Evolutionary conservation across 345 rosid genomes (phyloP).

Genomic region (Microcos paniculata): DNA sequence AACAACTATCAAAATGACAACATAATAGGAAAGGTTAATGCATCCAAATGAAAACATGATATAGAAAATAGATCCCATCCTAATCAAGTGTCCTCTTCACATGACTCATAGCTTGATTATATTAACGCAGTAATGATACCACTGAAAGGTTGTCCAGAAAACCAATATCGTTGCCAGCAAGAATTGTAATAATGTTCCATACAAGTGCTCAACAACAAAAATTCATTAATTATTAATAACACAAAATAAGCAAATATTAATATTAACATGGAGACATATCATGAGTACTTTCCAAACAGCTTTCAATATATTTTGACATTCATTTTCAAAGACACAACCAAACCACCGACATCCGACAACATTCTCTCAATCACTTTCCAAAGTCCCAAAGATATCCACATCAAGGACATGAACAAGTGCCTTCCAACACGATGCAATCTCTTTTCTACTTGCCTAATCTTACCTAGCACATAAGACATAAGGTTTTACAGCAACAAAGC

Average conservation of each 20-base stretch:
- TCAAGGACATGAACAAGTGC: neutral
- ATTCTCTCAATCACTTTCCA: neutral
- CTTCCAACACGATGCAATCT: neutral
- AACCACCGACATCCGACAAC: neutral
- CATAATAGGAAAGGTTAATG: neutral
- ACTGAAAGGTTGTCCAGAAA: neutral
- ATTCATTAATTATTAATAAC: neutral
- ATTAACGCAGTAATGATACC: neutral
- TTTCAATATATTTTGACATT: neutral
- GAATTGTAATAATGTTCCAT: neutral
- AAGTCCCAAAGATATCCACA: neutral
- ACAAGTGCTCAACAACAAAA: neutral
- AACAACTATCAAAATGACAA: conserved; percentile 2
- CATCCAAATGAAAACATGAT: neutral
- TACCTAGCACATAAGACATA: neutral
- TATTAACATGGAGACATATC: neutral
- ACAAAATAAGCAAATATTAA: neutral
- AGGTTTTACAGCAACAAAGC: neutral
- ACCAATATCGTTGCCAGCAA: neutral
- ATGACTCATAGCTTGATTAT: too few relatives aligned
- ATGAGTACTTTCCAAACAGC: neutral
- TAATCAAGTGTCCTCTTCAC: too few relatives aligned
- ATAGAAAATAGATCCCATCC: too few relatives aligned
- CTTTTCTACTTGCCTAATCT: neutral
- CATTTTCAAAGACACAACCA: neutral